These are phyloP conservation scores for Neonectria ditissima DNA, from an alignment of 2,329 filamentous ascomycete species.

Conservation along the genomic window DNA sequence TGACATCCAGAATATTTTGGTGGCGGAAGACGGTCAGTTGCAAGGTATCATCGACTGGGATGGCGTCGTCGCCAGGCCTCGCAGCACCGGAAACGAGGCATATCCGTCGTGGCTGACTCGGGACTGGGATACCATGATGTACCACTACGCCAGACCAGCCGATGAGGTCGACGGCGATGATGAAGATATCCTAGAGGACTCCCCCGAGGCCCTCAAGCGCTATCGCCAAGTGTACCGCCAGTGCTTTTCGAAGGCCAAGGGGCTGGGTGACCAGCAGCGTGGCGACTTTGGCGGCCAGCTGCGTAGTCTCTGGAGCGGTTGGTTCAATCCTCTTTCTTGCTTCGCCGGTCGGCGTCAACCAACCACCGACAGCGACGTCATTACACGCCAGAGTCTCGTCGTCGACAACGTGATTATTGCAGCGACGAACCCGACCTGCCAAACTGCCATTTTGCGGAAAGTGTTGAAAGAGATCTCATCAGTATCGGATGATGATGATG, in stretches of 20 bases:
- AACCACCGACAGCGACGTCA: neutral
- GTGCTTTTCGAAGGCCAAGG: neutral
- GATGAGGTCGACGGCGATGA: neutral
- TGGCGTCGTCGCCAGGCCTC: conserved; percentile 39
- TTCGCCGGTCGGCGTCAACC: neutral
- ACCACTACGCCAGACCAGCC: conserved; percentile 13
- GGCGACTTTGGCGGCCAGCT: neutral
- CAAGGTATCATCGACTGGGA: conserved; percentile 49
- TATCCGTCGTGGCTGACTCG: conserved; percentile 34
- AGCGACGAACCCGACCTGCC: neutral
- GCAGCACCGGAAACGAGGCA: conserved; percentile 37
- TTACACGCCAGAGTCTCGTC: neutral
- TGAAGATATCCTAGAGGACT: conserved; percentile 10
- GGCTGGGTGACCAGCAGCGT: neutral
- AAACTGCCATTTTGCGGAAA: neutral
- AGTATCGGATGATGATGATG: neutral
- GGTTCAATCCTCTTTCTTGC: neutral
- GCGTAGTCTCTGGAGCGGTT: neutral
- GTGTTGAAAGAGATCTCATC: neutral
- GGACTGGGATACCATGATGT: conserved; percentile 35
- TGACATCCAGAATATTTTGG: conserved; percentile 48
- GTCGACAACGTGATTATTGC: neutral
- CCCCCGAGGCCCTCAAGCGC: conserved; percentile 17
- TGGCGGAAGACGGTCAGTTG: conserved; percentile 44
- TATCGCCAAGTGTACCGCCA: conserved; percentile 9